Conservation (phyloP, 495 filamentous ascomycete species). For the Penicillium desertorum region DNA sequence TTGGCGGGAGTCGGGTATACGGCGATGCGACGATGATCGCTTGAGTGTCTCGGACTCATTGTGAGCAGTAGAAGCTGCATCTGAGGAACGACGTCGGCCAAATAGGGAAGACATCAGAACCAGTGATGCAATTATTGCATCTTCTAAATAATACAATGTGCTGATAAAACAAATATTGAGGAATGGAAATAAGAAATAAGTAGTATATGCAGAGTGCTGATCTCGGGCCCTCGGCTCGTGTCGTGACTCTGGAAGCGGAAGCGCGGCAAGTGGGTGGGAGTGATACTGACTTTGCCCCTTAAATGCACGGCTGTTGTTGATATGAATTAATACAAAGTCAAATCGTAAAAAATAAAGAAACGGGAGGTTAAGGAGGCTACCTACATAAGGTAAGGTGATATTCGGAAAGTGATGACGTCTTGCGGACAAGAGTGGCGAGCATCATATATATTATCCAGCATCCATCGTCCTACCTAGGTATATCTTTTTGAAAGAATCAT, state of each 20-base stretch:
- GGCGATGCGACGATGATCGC: slow-evolving; percentile 3
- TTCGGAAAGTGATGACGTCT: slow-evolving; percentile 4
- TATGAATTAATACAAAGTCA: not conserved
- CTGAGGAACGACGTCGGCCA: slow-evolving; percentile 27
- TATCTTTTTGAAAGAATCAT: not conserved
- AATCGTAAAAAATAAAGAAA: not conserved
- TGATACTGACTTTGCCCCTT: slow-evolving; percentile 17
- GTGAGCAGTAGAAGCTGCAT: slow-evolving; percentile 13
- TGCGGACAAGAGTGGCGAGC: not conserved
- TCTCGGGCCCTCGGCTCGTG: slow-evolving; percentile 21
- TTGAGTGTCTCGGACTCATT: not conserved
- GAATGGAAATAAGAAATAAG: not conserved
- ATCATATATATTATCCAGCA: not conserved
- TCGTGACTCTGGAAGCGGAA: slow-evolving; percentile 20
- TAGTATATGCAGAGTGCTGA: slow-evolving; percentile 10
- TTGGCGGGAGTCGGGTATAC: slow-evolving; percentile 2
- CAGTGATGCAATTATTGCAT: not conserved
- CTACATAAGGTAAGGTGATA: not conserved
- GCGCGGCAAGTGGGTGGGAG: slow-evolving; percentile 13
- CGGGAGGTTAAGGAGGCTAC: not conserved
- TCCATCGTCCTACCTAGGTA: not conserved
- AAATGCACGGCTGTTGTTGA: not conserved
- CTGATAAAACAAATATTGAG: not conserved
- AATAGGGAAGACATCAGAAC: slow-evolving; percentile 25
- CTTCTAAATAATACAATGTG: not conserved